Conservation (phyloP, 2,329 filamentous ascomycete genomes). For the Colletotrichum sp. region DNA sequence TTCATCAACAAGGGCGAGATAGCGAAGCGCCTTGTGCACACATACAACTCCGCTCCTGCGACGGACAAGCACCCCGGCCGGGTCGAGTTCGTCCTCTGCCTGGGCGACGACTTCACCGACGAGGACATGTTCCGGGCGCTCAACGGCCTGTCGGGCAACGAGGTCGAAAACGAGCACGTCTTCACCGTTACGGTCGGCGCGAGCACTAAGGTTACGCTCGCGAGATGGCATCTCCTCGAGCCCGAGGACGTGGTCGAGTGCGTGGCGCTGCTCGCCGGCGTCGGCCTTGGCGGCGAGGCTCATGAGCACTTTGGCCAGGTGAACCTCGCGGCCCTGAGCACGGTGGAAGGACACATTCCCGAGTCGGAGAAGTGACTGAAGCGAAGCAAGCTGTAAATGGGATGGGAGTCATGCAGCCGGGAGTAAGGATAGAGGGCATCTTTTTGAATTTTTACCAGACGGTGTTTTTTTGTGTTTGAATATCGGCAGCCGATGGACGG, state of each 20-base stretch:
- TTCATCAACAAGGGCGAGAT: slow-evolving; percentile 99
- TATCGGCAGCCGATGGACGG: slow-evolving; percentile 3
- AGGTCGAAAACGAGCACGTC: slow-evolving; percentile 67
- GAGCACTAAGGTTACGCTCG: slow-evolving; percentile 89
- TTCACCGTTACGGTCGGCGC: slow-evolving; percentile 93
- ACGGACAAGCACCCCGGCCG: slow-evolving; percentile 51
- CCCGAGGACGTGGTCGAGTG: slow-evolving; percentile 84
- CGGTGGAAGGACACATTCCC: slow-evolving; percentile 59
- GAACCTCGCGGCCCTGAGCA: slow-evolving; percentile 60
- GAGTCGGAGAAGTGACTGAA: slow-evolving; percentile 14
- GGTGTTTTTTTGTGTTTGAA: neutral
- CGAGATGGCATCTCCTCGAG: slow-evolving; percentile 88
- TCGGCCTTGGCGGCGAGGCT: slow-evolving; percentile 41
- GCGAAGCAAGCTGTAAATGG: neutral
- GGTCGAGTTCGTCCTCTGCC: slow-evolving; percentile 86
- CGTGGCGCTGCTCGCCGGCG: slow-evolving; percentile 60
- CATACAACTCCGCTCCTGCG: slow-evolving; percentile 64
- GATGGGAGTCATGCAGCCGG: slow-evolving; percentile 12
- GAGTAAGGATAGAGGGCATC: slow-evolving; percentile 16
- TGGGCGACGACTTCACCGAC: slow-evolving; percentile 96
- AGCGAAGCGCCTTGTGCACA: slow-evolving; percentile 78
- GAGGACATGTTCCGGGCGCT: slow-evolving; percentile 96
- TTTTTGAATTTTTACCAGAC: neutral
- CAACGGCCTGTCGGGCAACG: slow-evolving; percentile 59
- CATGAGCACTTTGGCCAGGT: slow-evolving; percentile 54